A percentile compares a stretch with the other conserved stretches of the same genome.
phyloP scores from a whole-genome alignment of 2,329 filamentous ascomycete species.

The Penicillium aurantiogriseum region DNA sequence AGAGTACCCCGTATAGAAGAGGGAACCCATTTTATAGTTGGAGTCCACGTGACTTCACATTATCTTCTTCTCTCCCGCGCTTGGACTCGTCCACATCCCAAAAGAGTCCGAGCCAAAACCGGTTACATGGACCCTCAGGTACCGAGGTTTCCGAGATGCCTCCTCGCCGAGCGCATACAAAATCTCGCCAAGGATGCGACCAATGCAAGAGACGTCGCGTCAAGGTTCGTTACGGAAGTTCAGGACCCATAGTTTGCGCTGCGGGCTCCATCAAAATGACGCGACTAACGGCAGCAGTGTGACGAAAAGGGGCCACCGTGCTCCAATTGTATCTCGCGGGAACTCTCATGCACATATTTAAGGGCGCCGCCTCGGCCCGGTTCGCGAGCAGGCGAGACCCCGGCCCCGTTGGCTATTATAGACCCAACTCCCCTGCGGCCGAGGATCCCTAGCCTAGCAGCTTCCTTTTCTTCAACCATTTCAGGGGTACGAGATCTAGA shows the following conservation, averaged over 20 bases:
- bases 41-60: slow-evolving; percentile 4
- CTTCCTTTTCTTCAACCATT: slow-evolving; percentile 15
- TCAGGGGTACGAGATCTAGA: slow-evolving; percentile 45
- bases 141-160: slow-evolving; percentile 28
- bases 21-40: slow-evolving; percentile 2
- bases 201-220: slow-evolving; percentile 44
- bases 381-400: slow-evolving; percentile 5
- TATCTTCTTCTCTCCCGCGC: slow-evolving; percentile 1
- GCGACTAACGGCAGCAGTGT: slow-evolving; percentile 29
- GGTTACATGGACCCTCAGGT: slow-evolving; percentile 4
- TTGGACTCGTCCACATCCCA: not conserved
- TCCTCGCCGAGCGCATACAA: slow-evolving; percentile 42
- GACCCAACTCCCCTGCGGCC: slow-evolving; percentile 11
- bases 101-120: slow-evolving; percentile 6
- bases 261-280: slow-evolving; percentile 12
- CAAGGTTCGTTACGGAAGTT: slow-evolving; percentile 33
- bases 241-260: not conserved
- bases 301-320: slow-evolving; percentile 43
- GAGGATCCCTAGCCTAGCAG: slow-evolving; percentile 17
- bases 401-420: slow-evolving; percentile 7
- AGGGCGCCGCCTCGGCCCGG: slow-evolving; percentile 21
- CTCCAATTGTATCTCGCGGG: slow-evolving; percentile 38
- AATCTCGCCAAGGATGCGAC: slow-evolving; percentile 44
- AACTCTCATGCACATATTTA: slow-evolving; percentile 34
- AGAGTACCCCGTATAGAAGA: not conserved